A percentile compares a stretch with the other conserved stretches of the same genome.
Conservation (phyloP, 768 basidiomycete species). For the Ephemerocybe angulata region DNA sequence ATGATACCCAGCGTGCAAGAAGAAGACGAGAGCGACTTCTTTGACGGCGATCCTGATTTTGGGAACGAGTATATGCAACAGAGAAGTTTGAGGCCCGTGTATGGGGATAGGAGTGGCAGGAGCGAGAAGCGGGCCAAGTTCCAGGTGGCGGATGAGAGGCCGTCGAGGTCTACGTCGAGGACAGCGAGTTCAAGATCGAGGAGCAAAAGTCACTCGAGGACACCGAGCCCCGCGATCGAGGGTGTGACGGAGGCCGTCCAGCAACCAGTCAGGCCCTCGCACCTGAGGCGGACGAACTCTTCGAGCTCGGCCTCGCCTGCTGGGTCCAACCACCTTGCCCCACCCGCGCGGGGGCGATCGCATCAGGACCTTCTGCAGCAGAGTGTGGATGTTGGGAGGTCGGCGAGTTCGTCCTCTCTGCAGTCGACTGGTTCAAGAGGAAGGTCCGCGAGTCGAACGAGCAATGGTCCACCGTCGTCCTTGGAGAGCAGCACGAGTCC, state of each 20-base stretch:
- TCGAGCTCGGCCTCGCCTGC: background rate
- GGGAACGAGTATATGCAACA: constrained; percentile 41
- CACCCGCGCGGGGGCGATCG: constrained; percentile 10
- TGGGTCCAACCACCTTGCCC: constrained; percentile 6
- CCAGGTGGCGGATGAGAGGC: constrained; percentile 2
- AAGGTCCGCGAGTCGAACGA: constrained; percentile 50
- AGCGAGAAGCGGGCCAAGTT: background rate
- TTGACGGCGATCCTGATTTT: constrained; percentile 50
- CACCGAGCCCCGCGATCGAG: constrained; percentile 36
- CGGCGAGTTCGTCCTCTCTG: constrained; percentile 15
- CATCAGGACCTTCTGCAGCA: constrained; percentile 12
- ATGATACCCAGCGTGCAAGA: constrained; percentile 13
- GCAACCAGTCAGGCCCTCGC: constrained; percentile 6
- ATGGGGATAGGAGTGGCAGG: background rate
- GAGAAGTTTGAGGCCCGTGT: constrained; percentile 23
- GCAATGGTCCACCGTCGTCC: constrained; percentile 41
- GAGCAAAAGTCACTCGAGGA: constrained; percentile 40
- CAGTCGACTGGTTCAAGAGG: constrained; percentile 37
- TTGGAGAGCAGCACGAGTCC: constrained; percentile 32
- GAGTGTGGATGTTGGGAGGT: background rate
- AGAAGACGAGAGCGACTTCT: constrained; percentile 54
- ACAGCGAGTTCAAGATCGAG: constrained; percentile 21
- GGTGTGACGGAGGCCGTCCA: constrained; percentile 13
- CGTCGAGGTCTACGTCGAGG: constrained; percentile 13
- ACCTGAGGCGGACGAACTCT: background rate